These are phyloP conservation scores for Misopates orontium DNA, from an alignment of 257 asterid genomes.

Conservation along the genomic window DNA sequence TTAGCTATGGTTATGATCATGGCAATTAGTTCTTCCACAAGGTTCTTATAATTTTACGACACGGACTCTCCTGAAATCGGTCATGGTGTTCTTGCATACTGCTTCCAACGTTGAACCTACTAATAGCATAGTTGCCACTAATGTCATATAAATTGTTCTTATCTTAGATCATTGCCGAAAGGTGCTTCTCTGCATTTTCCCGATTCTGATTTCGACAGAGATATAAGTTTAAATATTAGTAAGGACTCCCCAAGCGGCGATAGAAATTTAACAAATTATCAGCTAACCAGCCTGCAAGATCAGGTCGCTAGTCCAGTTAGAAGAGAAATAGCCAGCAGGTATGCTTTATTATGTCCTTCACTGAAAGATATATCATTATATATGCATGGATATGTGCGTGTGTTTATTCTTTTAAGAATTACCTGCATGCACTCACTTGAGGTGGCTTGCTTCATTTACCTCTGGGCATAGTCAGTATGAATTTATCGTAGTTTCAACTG, in stretches of 20 bases:
- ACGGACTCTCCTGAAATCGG: background rate
- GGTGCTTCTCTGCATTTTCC: conserved; percentile 27
- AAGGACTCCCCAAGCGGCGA: conserved; percentile 17
- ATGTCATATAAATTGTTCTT: background rate
- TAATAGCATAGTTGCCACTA: background rate
- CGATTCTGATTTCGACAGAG: conserved; percentile 23
- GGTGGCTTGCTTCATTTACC: background rate
- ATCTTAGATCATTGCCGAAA: conserved; percentile 22
- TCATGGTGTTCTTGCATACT: background rate
- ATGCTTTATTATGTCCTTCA: conserved; percentile 1
- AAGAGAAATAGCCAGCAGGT: conserved; percentile 42
- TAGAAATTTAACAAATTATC: conserved; percentile 23
- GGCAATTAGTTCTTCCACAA: background rate
- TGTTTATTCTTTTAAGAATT: background rate
- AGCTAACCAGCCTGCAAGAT: conserved; percentile 27
- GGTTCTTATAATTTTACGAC: background rate
- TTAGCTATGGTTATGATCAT: background rate
- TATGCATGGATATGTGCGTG: background rate
- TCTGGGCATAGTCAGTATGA: conserved; percentile 6
- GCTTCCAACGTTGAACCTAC: background rate
- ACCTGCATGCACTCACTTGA: conserved; percentile 14
- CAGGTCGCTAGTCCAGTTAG: conserved; percentile 29
- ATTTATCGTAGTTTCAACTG: conserved; percentile 4
- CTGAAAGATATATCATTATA: background rate
- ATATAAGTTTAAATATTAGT: conserved; percentile 15